Base-by-base conservation (phyloP, 257 asterid genomes). In the Solanum sitiens region DNA sequence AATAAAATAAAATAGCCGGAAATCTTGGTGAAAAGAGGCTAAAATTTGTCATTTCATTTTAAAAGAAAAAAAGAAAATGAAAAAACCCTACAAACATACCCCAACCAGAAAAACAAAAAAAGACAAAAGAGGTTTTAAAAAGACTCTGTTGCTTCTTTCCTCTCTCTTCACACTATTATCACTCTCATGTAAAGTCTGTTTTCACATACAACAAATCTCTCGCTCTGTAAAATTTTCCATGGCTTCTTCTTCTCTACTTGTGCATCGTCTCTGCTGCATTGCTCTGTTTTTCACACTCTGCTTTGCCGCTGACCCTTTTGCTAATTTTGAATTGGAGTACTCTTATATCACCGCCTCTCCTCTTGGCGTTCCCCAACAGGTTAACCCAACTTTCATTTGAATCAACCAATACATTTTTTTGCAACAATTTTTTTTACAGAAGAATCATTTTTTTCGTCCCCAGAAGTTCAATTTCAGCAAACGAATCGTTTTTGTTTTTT, bases 341-440 rank as follows among this genome's bases (percentile, higher is more conserved):
- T 93, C 98, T 9, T 97, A 95, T 90, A 91, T 93, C 59, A 95
- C 95, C 53, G 98, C 90, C 84, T 95, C 98, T 79, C 99, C 99
- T 11, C 95, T 95, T n/a, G 99, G 99, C 39, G 93, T 95, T 87
- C 97, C 99, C 83, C 99, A 97, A 87, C 98, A 94, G 99, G 99
- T 97, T 45, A 25, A 71, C 13, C 39, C 44, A 4, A 15, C 30
- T 77, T 33, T 12, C 10, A 11, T 80, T 30, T 86, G 39, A 27
- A 77, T 39, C 16, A 74, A 74, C 50, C 11, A 45, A 27, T 15
- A 15, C 3, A 4, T 8, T 32, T 56, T 56, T 53, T 1, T 4
- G 32, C 33, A 40, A 42, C 56, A 39, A 75, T 6, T 2, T 6
- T 32, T 4, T 33, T 73, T 8, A 13, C 20, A 4, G 18, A 77